Evolutionary conservation across 441 rosid genomes (phyloP), one percentile per base, ranked within the genome.

Genomic region (Codiaeum variegatum): DNA sequence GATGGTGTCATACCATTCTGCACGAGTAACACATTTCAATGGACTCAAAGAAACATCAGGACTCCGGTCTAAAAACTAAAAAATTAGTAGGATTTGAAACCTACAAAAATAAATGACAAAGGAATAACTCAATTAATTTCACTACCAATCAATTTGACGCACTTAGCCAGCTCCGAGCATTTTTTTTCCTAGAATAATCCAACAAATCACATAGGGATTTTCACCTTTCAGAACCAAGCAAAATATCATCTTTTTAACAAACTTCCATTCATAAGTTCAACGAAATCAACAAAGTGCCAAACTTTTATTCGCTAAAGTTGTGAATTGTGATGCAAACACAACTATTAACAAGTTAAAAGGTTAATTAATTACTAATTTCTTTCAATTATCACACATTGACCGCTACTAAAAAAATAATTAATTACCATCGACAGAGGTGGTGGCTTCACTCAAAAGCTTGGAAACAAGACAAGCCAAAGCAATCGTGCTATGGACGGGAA

Each of bases 1-100:
- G 93, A 84, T 12, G 99, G 96, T 24, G 98, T 92, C 97, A 95
- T 95, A 75, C 99, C 99, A 72, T 95, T 95, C 99, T 95, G 85
- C 81, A 83, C 31, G 63, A 78, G 74, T 16, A 74, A 68, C 5
- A 24, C 34, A 65, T 44, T 12, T n/a, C n/a, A n/a, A n/a, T n/a
- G n/a, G n/a, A n/a, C n/a, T n/a, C n/a, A n/a, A n/a, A n/a, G n/a
- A n/a, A n/a, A n/a, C n/a, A n/a, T n/a, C n/a, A n/a, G n/a, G n/a
- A n/a, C n/a, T n/a, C n/a, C n/a, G n/a, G n/a, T n/a, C n/a, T n/a
- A n/a, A n/a, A n/a, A n/a, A n/a, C n/a, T n/a, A n/a, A n/a, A n/a
- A n/a, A n/a, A n/a, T n/a, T n/a, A n/a, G n/a, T n/a, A n/a, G n/a
- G n/a, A n/a, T n/a, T n/a, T n/a, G n/a, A n/a, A n/a, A n/a, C n/a